phyloP scores from a whole-genome alignment of 495 filamentous ascomycete species.

The Lepraria neglecta region DNA sequence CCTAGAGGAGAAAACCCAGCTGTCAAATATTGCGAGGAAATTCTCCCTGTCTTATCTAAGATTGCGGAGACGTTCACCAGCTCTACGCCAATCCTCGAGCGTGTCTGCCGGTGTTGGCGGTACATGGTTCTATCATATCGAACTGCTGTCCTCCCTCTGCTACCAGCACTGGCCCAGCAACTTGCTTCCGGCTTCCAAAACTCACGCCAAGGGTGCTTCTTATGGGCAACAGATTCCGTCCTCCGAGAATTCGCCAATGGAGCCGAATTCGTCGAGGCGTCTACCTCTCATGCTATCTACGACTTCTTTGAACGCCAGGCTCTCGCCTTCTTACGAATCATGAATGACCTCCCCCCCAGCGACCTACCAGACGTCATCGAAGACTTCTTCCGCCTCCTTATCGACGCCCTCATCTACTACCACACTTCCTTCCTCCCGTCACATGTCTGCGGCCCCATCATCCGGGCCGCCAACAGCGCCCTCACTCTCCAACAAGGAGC shows the following conservation, averaged over 20 bases:
- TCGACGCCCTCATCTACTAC: slow-evolving; percentile 88
- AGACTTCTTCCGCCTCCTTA: slow-evolving; percentile 91
- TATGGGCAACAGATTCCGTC: slow-evolving; percentile 94
- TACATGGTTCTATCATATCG: slow-evolving; percentile 94
- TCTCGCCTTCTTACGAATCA: slow-evolving; percentile 73
- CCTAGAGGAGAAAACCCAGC: slow-evolving; percentile 74
- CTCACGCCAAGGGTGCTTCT: slow-evolving; percentile 89
- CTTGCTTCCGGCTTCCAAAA: slow-evolving; percentile 75
- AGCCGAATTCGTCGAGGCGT: slow-evolving; percentile 69
- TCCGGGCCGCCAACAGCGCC: slow-evolving; percentile 77
- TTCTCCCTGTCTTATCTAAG: slow-evolving; percentile 76
- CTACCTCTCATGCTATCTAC: slow-evolving; percentile 85
- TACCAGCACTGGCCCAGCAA: slow-evolving; percentile 80
- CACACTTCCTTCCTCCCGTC: slow-evolving; percentile 74
- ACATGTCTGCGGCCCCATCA: slow-evolving; percentile 67
- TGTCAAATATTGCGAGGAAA: slow-evolving; percentile 91
- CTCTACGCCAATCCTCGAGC: slow-evolving; percentile 83
- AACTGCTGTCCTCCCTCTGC: slow-evolving; percentile 75
- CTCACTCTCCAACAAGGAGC: slow-evolving; percentile 84
- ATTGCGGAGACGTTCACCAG: slow-evolving; percentile 79
- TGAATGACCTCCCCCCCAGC: slow-evolving; percentile 79
- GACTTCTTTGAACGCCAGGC: slow-evolving; percentile 91
- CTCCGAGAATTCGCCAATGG: slow-evolving; percentile 91
- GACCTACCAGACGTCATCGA: slow-evolving; percentile 97
- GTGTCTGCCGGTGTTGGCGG: slow-evolving; percentile 89